phyloP scores from a whole-genome alignment of 495 filamentous ascomycete species.

The Aspergillus incahuasiensis region DNA sequence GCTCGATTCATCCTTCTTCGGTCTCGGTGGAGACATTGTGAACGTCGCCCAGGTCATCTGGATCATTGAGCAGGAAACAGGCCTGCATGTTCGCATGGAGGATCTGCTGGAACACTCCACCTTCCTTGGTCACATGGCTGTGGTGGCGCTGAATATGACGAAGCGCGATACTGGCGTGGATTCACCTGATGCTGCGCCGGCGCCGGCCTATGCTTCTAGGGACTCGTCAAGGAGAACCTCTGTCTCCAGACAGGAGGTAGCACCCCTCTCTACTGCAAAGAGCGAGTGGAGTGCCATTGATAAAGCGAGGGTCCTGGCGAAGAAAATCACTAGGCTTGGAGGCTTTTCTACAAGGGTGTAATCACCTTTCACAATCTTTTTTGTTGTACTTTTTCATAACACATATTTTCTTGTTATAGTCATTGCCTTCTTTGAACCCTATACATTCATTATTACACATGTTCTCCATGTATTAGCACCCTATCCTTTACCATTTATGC shows the following conservation, averaged over 20 bases:
- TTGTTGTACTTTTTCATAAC: not conserved
- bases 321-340: constrained; percentile 27
- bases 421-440: too few relatives aligned
- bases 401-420: not conserved
- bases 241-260: not conserved
- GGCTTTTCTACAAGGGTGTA: constrained; percentile 11
- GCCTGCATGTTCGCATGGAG: constrained; percentile 45
- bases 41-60: constrained; percentile 45
- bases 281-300: constrained; percentile 15
- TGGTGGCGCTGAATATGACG: constrained; percentile 36
- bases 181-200: not conserved
- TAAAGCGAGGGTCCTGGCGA: constrained; percentile 30
- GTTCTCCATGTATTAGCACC: too few relatives aligned
- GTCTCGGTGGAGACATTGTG: constrained; percentile 50
- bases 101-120: constrained; percentile 47
- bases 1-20: constrained; percentile 49
- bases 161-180: constrained; percentile 13
- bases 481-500: too few relatives aligned
- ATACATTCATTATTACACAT: too few relatives aligned
- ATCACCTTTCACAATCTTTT: not conserved
- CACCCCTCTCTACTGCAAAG: too few relatives aligned
- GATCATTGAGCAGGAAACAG: constrained; percentile 43
- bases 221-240: not conserved
- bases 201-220: not conserved
- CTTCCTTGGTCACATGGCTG: constrained; percentile 47